Conservation (phyloP, 306 rosid genomes). For the Vigna trinervia region DNA sequence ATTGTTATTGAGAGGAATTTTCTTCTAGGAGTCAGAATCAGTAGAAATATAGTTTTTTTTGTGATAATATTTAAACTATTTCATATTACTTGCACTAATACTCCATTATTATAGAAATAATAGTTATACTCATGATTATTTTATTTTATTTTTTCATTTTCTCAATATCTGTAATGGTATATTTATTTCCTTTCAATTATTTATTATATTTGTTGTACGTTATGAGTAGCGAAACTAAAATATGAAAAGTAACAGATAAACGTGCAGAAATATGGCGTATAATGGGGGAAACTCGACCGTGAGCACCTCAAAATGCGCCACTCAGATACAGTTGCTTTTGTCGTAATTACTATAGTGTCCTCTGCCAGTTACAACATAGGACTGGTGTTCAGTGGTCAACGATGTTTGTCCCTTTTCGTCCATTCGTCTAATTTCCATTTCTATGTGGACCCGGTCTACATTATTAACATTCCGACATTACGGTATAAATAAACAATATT, state of each 20-base stretch:
- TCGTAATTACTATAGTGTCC: not conserved
- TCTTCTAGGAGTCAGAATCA: not conserved
- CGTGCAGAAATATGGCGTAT: constrained; percentile 1
- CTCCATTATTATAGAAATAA: too few species aligned
- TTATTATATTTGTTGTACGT: not conserved
- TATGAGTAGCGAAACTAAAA: not conserved
- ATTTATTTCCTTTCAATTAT: not conserved
- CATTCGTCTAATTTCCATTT: not conserved
- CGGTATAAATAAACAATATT: not conserved
- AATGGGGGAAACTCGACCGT: constrained; percentile 24
- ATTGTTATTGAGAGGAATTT: not conserved
- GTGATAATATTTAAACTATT: too few species aligned
- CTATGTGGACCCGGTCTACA: constrained; percentile 19
- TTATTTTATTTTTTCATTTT: too few species aligned
- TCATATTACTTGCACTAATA: too few species aligned
- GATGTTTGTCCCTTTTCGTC: constrained; percentile 21
- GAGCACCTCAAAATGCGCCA: constrained; percentile 38
- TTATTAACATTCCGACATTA: not conserved
- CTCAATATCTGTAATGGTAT: too few species aligned
- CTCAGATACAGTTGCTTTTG: not conserved
- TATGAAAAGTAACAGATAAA: not conserved
- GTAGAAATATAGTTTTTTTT: not conserved
- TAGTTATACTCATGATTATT: too few species aligned
- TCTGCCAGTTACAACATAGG: not conserved
- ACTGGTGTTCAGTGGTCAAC: not conserved